A percentile compares a stretch with the other conserved stretches of the same genome.
These are phyloP conservation scores for Hordeum vulgare DNA, from an alignment of 176 grass and related monocot genomes.

Conservation along the genomic window DNA sequence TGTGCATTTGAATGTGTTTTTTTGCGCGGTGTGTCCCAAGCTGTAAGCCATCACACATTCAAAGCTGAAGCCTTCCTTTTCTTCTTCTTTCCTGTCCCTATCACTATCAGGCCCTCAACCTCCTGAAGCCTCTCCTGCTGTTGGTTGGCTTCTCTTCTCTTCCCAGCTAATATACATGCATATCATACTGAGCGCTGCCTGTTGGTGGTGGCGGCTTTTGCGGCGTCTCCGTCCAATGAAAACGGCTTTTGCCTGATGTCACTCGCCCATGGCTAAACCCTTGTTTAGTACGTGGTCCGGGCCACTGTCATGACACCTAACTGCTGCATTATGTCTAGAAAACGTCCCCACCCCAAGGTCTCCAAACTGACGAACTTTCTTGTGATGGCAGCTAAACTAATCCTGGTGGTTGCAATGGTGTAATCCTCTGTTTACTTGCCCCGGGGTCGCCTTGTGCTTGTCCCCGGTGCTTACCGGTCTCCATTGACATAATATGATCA, in stretches of 20 bases:
- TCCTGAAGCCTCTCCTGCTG: slow-evolving; percentile 16
- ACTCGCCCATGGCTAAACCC: background rate
- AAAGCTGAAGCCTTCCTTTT: slow-evolving; percentile 34
- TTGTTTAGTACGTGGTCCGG: slow-evolving; percentile 25
- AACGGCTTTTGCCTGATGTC: slow-evolving; percentile 42
- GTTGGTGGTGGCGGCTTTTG: slow-evolving; percentile 19
- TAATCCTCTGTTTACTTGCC: slow-evolving; percentile 14
- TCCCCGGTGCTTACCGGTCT: slow-evolving; percentile 13
- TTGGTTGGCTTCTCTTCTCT: background rate
- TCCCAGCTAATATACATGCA: background rate
- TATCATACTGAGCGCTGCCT: slow-evolving; percentile 13
- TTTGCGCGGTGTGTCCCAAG: slow-evolving; percentile 11
- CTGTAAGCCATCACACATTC: slow-evolving; percentile 50
- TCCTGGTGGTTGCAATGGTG: slow-evolving; percentile 20
- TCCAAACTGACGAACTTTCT: slow-evolving; percentile 31
- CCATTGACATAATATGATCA: background rate
- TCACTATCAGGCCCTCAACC: background rate
- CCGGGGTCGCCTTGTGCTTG: slow-evolving; percentile 26
- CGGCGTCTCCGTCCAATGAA: slow-evolving; percentile 19
- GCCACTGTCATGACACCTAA: slow-evolving; percentile 13
- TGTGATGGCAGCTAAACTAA: slow-evolving; percentile 24
- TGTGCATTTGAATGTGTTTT: slow-evolving; percentile 29
- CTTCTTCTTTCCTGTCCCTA: background rate
- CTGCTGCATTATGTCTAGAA: slow-evolving; percentile 27
- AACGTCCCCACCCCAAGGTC: slow-evolving; percentile 8